Base-by-base conservation (phyloP, 2,329 filamentous ascomycete species). In the Thelonectria discophora region DNA sequence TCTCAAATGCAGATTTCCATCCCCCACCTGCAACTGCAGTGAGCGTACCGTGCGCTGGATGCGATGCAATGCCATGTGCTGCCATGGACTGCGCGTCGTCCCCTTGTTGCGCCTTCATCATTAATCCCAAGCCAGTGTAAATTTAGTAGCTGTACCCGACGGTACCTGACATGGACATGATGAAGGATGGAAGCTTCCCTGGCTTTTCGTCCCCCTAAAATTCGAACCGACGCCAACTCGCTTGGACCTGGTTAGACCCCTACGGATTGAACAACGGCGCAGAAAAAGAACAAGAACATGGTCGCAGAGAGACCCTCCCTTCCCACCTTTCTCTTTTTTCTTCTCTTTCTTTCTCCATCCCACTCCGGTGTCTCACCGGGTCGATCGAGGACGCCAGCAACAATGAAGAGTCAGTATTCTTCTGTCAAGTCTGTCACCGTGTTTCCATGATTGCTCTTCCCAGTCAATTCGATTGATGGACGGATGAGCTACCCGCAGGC, bases 81-180 rank as follows among this genome's bases (percentile, higher is more conserved):
- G 54, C 54, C 34, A 42, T 55, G 37, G 34, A 27, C 37, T 55
- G 40, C 52, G 52, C 40, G 17, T 27, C 21, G 52, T 39, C 37
- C 46, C 47, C 52, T 60, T 52, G 58, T 60, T 52, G 58, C 47
- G 39, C 51, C 51, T 17, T 55, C 58, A 55, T 46, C 30, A 21
- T 32, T 12, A 37, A 15, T 8, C 34, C 34, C 34, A 37, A 9
- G 34, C 32, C 32, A 34, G 21, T 9, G 12, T 13, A 37, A 52
- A 18, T 18, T 20, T 34, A 32, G 37, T 56, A 49, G 54, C 54
- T 55, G 52, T 55, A 55, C 58, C 52, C 52, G 40, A 60, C 42
- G 58, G 58, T 55, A 55, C 52, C 52, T 60, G 58, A 52, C 56
- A 58, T 58, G 40, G 54, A 40, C 54, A 56, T 42, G 50, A 12